Conservation (phyloP, 2,329 filamentous ascomycete species). For the Arthrobotrys pseudoclavata region DNA sequence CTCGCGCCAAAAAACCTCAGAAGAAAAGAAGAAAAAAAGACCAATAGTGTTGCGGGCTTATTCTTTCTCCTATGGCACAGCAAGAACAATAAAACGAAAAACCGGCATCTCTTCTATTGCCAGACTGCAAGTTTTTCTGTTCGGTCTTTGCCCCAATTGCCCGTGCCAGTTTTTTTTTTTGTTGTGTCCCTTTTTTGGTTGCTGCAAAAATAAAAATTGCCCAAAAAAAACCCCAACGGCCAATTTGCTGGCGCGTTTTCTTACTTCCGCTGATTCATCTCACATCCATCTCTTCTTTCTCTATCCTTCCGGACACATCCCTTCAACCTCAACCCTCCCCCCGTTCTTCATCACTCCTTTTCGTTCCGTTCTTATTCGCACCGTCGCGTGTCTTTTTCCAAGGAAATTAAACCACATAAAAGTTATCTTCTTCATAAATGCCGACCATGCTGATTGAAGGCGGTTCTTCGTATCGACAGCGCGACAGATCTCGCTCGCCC, state of each 20-base stretch:
- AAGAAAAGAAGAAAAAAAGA: background rate
- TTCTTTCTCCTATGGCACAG: conserved; percentile 16
- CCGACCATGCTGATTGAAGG: conserved; percentile 64
- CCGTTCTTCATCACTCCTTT: conserved; percentile 6
- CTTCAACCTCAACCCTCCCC: conserved; percentile 30
- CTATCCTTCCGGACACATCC: conserved; percentile 23
- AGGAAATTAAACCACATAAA: conserved; percentile 12
- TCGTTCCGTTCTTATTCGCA: conserved; percentile 15
- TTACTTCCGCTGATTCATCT: conserved; percentile 38
- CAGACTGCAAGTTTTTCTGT: conserved; percentile 8
- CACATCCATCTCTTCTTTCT: conserved; percentile 28
- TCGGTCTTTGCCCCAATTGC: conserved; percentile 13
- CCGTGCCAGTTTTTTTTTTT: conserved; percentile 1
- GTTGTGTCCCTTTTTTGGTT: conserved; percentile 31
- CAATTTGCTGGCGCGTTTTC: conserved; percentile 16
- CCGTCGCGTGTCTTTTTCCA: conserved; percentile 18
- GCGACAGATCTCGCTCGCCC: conserved; percentile 85
- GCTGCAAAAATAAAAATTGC: background rate
- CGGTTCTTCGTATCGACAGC: conserved; percentile 69
- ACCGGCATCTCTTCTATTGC: background rate
- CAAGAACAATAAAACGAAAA: background rate
- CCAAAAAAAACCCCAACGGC: conserved; percentile 21
- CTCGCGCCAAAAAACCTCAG: conserved; percentile 1
- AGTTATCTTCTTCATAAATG: conserved; percentile 58
- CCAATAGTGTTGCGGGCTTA: conserved; percentile 2